phyloP scores from a whole-genome alignment of 805 yeast genomes.

The Diddensiella transvaalensis region DNA sequence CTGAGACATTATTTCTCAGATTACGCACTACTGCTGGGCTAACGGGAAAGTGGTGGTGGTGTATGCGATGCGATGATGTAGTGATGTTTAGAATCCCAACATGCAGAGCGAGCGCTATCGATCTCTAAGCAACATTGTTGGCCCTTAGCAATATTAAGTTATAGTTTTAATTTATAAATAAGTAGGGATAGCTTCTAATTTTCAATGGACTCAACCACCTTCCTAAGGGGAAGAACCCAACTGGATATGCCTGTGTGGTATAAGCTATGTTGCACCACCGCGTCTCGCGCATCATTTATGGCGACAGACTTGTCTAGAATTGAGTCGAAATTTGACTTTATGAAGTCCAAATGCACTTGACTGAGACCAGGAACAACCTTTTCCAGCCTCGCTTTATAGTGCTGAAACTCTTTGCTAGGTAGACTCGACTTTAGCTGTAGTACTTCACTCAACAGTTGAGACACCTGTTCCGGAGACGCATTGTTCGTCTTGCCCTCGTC shows the following conservation, averaged over 20 bases:
- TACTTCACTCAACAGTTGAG: slow-evolving; percentile 6
- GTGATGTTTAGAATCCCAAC: slow-evolving; percentile 3
- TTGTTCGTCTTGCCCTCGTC: not conserved
- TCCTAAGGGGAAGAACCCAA: slow-evolving; percentile 69
- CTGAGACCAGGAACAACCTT: slow-evolving; percentile 19
- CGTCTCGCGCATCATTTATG: slow-evolving; percentile 33
- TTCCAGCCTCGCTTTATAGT: slow-evolving; percentile 25
- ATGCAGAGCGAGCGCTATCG: no score
- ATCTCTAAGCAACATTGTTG: no score
- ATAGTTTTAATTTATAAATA: no score
- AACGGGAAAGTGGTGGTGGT: not conserved
- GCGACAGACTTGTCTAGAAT: slow-evolving; percentile 30
- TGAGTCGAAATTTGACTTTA: slow-evolving; percentile 29
- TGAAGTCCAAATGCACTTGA: slow-evolving; percentile 22
- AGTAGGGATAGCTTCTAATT: no score
- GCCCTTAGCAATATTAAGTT: no score
- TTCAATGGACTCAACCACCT: slow-evolving; percentile 40
- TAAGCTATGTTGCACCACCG: slow-evolving; percentile 52
- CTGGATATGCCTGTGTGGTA: slow-evolving; percentile 50
- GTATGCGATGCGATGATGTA: not conserved
- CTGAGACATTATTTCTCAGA: slow-evolving; percentile 13
- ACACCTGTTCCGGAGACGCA: not conserved
- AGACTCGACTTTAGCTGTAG: slow-evolving; percentile 14
- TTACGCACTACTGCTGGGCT: not conserved
- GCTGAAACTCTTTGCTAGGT: slow-evolving; percentile 22